Base-by-base conservation (phyloP, 2,329 filamentous ascomycete genomes). In the Hymenoscyphus infarciens region DNA sequence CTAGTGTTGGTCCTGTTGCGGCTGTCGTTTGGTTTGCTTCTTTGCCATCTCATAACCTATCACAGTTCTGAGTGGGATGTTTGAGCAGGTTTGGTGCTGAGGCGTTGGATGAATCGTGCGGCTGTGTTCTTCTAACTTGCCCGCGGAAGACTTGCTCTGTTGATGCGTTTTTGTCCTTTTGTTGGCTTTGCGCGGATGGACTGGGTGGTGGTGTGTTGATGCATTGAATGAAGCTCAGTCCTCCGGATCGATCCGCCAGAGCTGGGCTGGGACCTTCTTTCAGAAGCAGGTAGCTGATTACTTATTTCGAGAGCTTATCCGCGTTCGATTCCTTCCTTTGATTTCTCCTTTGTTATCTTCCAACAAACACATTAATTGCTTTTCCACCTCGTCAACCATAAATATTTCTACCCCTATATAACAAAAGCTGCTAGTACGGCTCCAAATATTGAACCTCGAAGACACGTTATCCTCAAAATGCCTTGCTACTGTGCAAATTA, bases 401-500 rank as follows among this genome's bases (percentile, higher is more conserved):
- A 35, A 35, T 11, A 35, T 25, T 55, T 33, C 13, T 10, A 42
- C 39, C 7, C 39, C n/a, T n/a, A 42, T 42, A 49, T 22, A 49
- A 49, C 33, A 19, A 45, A 45, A 45, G 39, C 39, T 45, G 39
- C 39, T 45, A 45, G 42, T 22, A 22, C 42, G 42, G 42, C 42
- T 19, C 42, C 3, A 22, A 19, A 5, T 10, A 5, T 11, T 49
- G 19, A 7, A 49, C 8, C 11, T 42, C 39, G 16, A n/a, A 8
- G 19, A 49, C 10, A 19, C 10, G 6, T 49, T 10, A 19, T 55
- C 38, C 10, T 56, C 62, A 72, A 65, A 49, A 74, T 74, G 71
- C 63, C 66, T 68, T 76, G 72, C 67, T 76, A 76, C 58, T 77
- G 75, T 63, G 73, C 75, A 57, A 77, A 76, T 65, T 77, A 76